Evolutionary conservation across 2,329 filamentous ascomycete species (phyloP).

Genomic region (Ophiostoma montium): DNA sequence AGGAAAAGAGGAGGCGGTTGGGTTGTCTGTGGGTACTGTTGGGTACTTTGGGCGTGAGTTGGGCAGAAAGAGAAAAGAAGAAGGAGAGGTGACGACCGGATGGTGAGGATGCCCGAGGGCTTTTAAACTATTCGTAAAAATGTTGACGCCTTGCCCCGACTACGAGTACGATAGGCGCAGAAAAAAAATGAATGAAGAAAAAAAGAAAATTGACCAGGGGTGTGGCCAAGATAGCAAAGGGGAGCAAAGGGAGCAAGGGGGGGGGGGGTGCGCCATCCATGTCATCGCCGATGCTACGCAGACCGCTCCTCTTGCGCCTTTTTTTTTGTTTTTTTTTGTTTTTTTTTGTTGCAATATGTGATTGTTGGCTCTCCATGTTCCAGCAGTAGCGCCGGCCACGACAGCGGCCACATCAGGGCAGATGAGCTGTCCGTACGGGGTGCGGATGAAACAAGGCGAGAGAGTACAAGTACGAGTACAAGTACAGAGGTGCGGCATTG

Average conservation of each 20-base stretch:
- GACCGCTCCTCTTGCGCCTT: constrained; percentile 1
- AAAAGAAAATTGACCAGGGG: background rate
- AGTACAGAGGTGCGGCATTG: no score
- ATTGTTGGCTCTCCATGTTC: no score
- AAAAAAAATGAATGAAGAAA: background rate
- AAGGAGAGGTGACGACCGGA: background rate
- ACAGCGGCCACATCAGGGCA: background rate
- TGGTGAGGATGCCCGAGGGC: background rate
- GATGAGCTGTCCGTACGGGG: background rate
- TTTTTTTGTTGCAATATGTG: no score
- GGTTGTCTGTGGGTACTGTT: constrained; percentile 15
- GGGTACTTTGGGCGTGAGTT: constrained; percentile 19
- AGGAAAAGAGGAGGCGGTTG: background rate
- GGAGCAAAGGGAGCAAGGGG: background rate
- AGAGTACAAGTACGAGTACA: background rate
- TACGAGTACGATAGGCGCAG: no score
- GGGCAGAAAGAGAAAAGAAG: constrained; percentile 16
- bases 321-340: no score
- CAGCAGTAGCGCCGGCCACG: background rate
- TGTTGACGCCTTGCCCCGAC: no score
- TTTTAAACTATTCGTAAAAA: background rate
- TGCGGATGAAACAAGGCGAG: background rate
- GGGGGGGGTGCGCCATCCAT: no score
- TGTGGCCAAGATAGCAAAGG: background rate
- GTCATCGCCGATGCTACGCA: no score